phyloP scores from a whole-genome alignment of 768 basidiomycete species.

The Panellus pusillus region DNA sequence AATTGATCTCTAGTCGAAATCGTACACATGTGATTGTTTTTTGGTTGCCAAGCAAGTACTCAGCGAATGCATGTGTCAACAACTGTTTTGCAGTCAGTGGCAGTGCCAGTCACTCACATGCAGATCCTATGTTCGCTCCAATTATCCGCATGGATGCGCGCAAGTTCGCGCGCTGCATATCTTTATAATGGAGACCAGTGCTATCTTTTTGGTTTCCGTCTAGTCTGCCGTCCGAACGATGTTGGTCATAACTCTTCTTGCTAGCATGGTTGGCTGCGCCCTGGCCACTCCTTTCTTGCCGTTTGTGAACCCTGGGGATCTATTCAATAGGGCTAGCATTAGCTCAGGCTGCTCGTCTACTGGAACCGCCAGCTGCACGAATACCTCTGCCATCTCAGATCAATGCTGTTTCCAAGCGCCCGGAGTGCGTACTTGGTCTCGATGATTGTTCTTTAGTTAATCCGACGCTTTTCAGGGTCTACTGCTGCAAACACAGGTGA shows the following conservation, averaged over 20 bases:
- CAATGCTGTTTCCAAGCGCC: conserved; percentile 69
- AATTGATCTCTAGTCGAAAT: conserved; percentile 14
- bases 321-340: conserved; percentile 31
- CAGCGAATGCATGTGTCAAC: neutral
- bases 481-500: conserved; percentile 55
- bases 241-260: conserved; percentile 1
- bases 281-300: conserved; percentile 1
- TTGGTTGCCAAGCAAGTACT: too few species aligned
- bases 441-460: neutral
- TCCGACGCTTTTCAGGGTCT: conserved; percentile 46
- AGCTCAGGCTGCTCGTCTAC: conserved; percentile 55
- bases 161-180: too few species aligned
- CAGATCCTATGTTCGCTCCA: too few species aligned
- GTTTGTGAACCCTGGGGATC: conserved; percentile 15
- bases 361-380: conserved; percentile 55
- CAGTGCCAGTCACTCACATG: too few species aligned
- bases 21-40: too few species aligned
- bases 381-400: conserved; percentile 42
- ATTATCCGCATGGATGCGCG: too few species aligned
- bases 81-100: too few species aligned
- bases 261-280: conserved; percentile 6
- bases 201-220: too few species aligned
- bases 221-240: too few species aligned
- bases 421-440: conserved; percentile 43
- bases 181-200: too few species aligned